phyloP scores from a whole-genome alignment of 1,284 basidiomycete genomes.

The Cutaneotrichosporon dermatis region DNA sequence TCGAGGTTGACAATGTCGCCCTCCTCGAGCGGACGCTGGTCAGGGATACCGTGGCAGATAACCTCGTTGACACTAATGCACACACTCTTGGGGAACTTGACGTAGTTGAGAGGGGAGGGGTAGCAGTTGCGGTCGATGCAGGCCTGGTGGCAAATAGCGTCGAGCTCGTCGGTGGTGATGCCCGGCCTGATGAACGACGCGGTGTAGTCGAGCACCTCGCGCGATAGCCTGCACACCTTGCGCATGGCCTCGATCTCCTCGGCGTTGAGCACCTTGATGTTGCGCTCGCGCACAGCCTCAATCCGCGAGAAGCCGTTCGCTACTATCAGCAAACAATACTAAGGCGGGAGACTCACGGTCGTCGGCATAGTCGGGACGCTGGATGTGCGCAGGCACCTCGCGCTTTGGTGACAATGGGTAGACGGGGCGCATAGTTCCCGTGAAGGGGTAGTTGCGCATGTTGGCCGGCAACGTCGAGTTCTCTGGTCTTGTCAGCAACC shows the following conservation, averaged over 20 bases:
- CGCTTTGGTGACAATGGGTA: slow-evolving; percentile 47
- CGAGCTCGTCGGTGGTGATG: slow-evolving; percentile 91
- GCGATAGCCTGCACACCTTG: slow-evolving; percentile 62
- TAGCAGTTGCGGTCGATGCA: slow-evolving; percentile 87
- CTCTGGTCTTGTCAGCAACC: slow-evolving; percentile 19
- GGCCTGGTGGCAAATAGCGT: slow-evolving; percentile 91
- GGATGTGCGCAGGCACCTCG: slow-evolving; percentile 44
- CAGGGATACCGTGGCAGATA: slow-evolving; percentile 96
- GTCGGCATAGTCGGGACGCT: slow-evolving; percentile 49
- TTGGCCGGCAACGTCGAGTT: slow-evolving; percentile 37
- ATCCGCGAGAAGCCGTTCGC: slow-evolving; percentile 41
- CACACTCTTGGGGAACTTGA: slow-evolving; percentile 88
- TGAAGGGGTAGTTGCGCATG: slow-evolving; percentile 46
- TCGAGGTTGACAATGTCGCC: slow-evolving; percentile 93
- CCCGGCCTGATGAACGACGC: slow-evolving; percentile 81
- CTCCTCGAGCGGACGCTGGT: slow-evolving; percentile 74
- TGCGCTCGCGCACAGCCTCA: slow-evolving; percentile 38
- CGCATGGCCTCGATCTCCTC: slow-evolving; percentile 50
- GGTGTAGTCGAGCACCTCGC: slow-evolving; percentile 87
- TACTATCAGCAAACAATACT: not conserved
- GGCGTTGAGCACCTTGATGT: slow-evolving; percentile 39
- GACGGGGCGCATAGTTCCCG: slow-evolving; percentile 46
- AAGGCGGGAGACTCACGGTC: slow-evolving; percentile 35
- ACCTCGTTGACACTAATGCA: slow-evolving; percentile 95
- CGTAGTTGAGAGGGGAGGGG: slow-evolving; percentile 91